Conservation (phyloP, 352 stramenopile species). For the Globisporangium mamillatum region DNA sequence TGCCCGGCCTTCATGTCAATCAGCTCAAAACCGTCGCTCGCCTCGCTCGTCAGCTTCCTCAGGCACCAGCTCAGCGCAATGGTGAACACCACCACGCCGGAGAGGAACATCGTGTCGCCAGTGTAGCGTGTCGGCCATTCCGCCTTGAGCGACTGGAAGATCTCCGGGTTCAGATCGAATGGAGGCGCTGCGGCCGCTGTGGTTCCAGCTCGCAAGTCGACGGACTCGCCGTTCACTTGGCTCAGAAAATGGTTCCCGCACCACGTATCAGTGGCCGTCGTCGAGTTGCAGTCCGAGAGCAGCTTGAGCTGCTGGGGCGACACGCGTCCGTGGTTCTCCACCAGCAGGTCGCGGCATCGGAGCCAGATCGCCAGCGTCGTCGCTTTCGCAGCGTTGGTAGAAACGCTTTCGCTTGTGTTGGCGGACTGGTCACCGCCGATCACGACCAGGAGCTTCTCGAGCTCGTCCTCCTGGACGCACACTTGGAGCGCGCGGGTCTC, state of each 20-base stretch:
- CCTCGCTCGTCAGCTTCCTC: background rate
- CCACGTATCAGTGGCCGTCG: conserved; percentile 14
- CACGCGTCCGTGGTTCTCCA: conserved; percentile 5
- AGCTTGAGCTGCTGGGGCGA: conserved; percentile 12
- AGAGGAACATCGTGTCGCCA: conserved; percentile 6
- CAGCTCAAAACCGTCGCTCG: conserved; percentile 15
- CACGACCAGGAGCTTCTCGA: conserved; percentile 12
- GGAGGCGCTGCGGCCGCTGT: background rate
- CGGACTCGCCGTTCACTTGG: conserved; percentile 3
- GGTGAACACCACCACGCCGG: conserved; percentile 1
- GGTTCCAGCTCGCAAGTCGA: background rate
- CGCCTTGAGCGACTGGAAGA: conserved; percentile 13
- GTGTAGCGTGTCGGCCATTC: conserved; percentile 14
- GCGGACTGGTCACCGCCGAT: conserved; percentile 1
- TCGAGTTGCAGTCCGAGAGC: conserved; percentile 14
- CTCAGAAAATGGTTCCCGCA: conserved; percentile 11
- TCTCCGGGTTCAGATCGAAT: conserved; percentile 11
- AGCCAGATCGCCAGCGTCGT: conserved; percentile 15
- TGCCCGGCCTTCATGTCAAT: conserved; percentile 9
- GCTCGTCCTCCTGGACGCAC: conserved; percentile 12
- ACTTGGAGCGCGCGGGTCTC: conserved; percentile 19
- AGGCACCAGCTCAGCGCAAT: conserved; percentile 8
- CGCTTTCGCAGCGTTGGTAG: background rate
- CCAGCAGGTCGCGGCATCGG: conserved; percentile 17
- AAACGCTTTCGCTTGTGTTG: background rate